These are phyloP conservation scores for Myriosclerotinia curreyana DNA, from an alignment of 2,329 filamentous ascomycete species.

Conservation along the genomic window DNA sequence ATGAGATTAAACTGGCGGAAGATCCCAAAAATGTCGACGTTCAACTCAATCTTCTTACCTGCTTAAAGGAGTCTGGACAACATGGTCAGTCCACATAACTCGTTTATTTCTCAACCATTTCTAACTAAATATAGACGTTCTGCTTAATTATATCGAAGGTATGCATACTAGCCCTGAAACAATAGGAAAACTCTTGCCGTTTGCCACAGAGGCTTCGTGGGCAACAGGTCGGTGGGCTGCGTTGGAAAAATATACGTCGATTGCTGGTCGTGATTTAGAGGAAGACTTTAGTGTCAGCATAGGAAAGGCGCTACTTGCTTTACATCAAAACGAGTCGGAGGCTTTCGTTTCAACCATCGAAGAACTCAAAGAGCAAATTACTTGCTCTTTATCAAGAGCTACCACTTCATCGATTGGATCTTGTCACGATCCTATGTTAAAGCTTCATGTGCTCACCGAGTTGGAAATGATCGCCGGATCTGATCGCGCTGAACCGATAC, in stretches of 20 bases:
- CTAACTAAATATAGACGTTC: slow-evolving; percentile 57
- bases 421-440: slow-evolving; percentile 80
- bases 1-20: slow-evolving; percentile 82
- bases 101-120: slow-evolving; percentile 12
- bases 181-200: slow-evolving; percentile 67
- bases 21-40: slow-evolving; percentile 72
- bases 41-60: slow-evolving; percentile 80
- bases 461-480: slow-evolving; percentile 69
- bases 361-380: slow-evolving; percentile 65
- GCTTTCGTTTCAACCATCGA: slow-evolving; percentile 58
- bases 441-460: slow-evolving; percentile 83
- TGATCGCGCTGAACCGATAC: slow-evolving; percentile 39
- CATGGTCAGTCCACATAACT: slow-evolving; percentile 58
- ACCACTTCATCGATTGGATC: slow-evolving; percentile 77
- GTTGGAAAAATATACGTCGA: slow-evolving; percentile 62
- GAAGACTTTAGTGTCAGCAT: slow-evolving; percentile 81
- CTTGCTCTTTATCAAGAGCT: slow-evolving; percentile 70
- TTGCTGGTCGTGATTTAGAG: slow-evolving; percentile 46
- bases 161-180: slow-evolving; percentile 54
- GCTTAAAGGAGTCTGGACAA: slow-evolving; percentile 92
- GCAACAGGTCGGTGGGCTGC: slow-evolving; percentile 78
- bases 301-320: slow-evolving; percentile 62
- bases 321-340: slow-evolving; percentile 51
- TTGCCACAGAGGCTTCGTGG: slow-evolving; percentile 90
- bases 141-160: slow-evolving; percentile 82